phyloP scores from a whole-genome alignment of 305 asterid genomes.

The Solanum hybrid region DNA sequence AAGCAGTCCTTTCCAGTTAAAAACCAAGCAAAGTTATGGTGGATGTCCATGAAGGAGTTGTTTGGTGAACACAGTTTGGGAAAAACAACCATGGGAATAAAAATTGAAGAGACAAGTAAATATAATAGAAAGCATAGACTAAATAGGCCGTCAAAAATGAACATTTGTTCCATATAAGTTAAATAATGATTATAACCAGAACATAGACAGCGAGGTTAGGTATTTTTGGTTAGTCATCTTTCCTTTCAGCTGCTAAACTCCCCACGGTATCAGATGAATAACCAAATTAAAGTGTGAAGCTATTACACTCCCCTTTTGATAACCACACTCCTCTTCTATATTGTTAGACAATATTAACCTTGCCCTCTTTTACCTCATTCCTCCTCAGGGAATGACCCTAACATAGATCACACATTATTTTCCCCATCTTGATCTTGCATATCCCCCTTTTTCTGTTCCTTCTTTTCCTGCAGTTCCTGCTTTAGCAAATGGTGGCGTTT shows the following conservation, averaged over 20 bases:
- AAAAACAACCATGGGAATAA: not conserved
- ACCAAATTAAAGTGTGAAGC: not conserved
- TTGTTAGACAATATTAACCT: not conserved
- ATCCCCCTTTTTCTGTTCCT: not conserved
- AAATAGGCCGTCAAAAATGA: not conserved
- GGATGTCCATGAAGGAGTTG: not conserved
- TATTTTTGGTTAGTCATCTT: not conserved
- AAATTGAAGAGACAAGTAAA: not conserved
- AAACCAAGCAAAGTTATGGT: not conserved
- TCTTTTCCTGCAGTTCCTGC: not conserved
- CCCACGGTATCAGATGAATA: not conserved
- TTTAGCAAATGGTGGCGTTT: not conserved
- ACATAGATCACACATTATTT: not conserved
- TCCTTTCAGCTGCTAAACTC: not conserved
- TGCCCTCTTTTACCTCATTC: not conserved
- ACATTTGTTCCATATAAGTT: not conserved
- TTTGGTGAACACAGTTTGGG: not conserved
- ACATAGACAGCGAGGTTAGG: not conserved
- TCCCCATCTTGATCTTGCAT: not conserved
- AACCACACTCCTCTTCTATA: not conserved
- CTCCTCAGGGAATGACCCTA: not conserved
- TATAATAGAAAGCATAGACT: not conserved
- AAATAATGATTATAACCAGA: not conserved
- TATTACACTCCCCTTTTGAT: not conserved
- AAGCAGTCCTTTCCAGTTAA: not conserved